phyloP scores from a whole-genome alignment of 805 yeast genomes.

The Kurtzmaniella cleridarum region DNA sequence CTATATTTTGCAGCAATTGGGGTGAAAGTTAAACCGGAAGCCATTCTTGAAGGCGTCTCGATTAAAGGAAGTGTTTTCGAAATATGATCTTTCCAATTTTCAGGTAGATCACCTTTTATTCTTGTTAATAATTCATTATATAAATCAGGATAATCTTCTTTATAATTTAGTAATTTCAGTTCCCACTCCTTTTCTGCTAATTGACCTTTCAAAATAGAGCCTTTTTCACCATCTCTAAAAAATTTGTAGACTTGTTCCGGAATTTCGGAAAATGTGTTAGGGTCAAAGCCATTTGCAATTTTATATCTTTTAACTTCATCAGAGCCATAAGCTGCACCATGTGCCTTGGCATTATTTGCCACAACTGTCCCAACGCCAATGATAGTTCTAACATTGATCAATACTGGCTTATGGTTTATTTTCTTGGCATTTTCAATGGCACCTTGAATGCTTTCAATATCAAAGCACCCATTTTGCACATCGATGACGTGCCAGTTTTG shows the following conservation, averaged over 20 bases:
- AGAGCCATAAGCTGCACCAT: conserved; percentile 69
- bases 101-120: conserved; percentile 18
- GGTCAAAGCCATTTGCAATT: conserved; percentile 13
- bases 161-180: conserved; percentile 11
- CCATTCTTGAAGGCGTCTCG: conserved; percentile 21
- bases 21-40: conserved; percentile 22
- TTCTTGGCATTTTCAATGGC: conserved; percentile 29
- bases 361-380: conserved; percentile 29
- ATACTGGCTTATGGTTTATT: conserved; percentile 25
- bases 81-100: conserved; percentile 17
- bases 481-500: conserved; percentile 33
- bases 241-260: conserved; percentile 23
- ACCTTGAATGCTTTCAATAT: conserved; percentile 21
- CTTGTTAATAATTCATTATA: conserved; percentile 15
- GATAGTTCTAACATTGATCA: conserved; percentile 26
- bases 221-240: conserved; percentile 28
- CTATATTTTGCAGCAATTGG: conserved; percentile 19
- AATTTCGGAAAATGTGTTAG: conserved; percentile 14
- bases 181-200: conserved; percentile 17
- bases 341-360: conserved; percentile 25
- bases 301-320: conserved; percentile 57
- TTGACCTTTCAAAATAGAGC: conserved; percentile 31
- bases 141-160: conserved; percentile 18
- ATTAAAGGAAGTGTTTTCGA: conserved; percentile 12
- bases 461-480: conserved; percentile 24